Evolutionary conservation across 257 asterid genomes (phyloP).

Genomic region (Penstemon barbatus): DNA sequence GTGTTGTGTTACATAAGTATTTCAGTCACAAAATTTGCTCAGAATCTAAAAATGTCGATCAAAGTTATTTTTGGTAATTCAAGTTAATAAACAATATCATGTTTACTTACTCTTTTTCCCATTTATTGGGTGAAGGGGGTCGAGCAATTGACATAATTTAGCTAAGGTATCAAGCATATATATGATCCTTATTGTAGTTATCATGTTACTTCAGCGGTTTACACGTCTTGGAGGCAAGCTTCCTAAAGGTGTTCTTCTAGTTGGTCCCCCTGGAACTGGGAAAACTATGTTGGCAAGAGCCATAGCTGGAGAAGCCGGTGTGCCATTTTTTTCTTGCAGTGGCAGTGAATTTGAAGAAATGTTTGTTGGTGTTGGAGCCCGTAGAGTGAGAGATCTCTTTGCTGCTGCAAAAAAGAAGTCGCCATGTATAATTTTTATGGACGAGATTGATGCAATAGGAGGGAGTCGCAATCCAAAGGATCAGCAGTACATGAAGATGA

Average conservation of each 20-base stretch:
- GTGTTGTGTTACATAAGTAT: too few species aligned
- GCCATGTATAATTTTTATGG: slow-evolving; percentile 88
- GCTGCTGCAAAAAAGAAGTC: slow-evolving; percentile 94
- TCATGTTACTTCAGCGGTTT: slow-evolving; percentile 63
- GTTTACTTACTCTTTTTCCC: neutral
- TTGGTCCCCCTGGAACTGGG: slow-evolving; percentile 98
- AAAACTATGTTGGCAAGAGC: slow-evolving; percentile 99
- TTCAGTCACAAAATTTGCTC: too few species aligned
- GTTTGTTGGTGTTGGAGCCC: slow-evolving; percentile 99
- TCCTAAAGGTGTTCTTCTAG: slow-evolving; percentile 92
- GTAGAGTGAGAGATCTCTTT: slow-evolving; percentile 91
- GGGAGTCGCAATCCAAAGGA: slow-evolving; percentile 91
- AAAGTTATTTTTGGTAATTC: too few species aligned
- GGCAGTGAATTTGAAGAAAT: slow-evolving; percentile 98
- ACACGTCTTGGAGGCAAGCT: slow-evolving; percentile 99
- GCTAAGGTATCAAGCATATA: slow-evolving; percentile 7
- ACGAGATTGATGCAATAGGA: slow-evolving; percentile 94
- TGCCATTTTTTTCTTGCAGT: slow-evolving; percentile 93
- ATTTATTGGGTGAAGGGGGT: neutral
- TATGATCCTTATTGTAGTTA: slow-evolving; percentile 28
- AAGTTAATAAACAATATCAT: too few species aligned
- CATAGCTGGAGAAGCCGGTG: slow-evolving; percentile 98
- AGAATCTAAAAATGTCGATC: too few species aligned
- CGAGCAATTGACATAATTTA: neutral
- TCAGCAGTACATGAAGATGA: slow-evolving; percentile 94